Percentiles rank a stretch among this genome's conserved stretches.
These are phyloP conservation scores for Lichtheimia ramosa DNA, from an alignment of 371 early-diverging fungal genomes.

Conservation along the genomic window DNA sequence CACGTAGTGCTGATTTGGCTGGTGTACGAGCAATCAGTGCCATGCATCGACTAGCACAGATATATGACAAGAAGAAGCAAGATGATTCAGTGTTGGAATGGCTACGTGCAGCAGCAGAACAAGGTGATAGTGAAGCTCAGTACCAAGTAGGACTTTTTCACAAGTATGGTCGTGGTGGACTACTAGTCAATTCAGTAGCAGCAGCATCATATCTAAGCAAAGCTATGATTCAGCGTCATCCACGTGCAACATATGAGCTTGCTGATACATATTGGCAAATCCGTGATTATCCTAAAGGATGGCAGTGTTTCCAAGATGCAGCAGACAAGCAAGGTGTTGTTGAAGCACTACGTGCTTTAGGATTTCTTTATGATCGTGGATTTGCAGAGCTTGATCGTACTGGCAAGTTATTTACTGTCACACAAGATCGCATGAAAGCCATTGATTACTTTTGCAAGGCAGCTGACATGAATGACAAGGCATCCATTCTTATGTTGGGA, in stretches of 20 bases:
- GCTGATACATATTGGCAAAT: slow-evolving; percentile 25
- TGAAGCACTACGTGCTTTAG: slow-evolving; percentile 14
- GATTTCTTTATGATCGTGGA: slow-evolving; percentile 21
- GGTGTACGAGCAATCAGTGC: not conserved
- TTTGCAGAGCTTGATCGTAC: not conserved
- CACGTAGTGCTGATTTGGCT: not conserved
- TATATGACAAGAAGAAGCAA: slow-evolving; percentile 1
- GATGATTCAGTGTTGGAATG: slow-evolving; percentile 6
- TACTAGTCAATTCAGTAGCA: slow-evolving; percentile 21
- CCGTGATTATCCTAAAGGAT: slow-evolving; percentile 21
- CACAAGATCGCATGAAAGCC: slow-evolving; percentile 12
- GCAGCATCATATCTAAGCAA: slow-evolving; percentile 31
- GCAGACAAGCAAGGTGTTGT: slow-evolving; percentile 13
- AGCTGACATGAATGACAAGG: slow-evolving; percentile 7
- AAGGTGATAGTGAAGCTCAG: slow-evolving; percentile 20
- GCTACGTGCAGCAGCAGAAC: slow-evolving; percentile 11
- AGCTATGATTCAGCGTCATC: slow-evolving; percentile 32
- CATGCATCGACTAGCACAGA: not conserved
- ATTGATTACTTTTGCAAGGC: slow-evolving; percentile 20
- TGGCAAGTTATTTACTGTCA: not conserved
- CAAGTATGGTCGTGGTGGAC: slow-evolving; percentile 22
- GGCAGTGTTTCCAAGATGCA: slow-evolving; percentile 19
- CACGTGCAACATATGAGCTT: slow-evolving; percentile 27
- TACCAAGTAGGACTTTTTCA: slow-evolving; percentile 34
- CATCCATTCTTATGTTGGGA: slow-evolving; percentile 16